Base-by-base conservation (phyloP, 768 basidiomycete species). In the Lepiota brunneoincarnata region DNA sequence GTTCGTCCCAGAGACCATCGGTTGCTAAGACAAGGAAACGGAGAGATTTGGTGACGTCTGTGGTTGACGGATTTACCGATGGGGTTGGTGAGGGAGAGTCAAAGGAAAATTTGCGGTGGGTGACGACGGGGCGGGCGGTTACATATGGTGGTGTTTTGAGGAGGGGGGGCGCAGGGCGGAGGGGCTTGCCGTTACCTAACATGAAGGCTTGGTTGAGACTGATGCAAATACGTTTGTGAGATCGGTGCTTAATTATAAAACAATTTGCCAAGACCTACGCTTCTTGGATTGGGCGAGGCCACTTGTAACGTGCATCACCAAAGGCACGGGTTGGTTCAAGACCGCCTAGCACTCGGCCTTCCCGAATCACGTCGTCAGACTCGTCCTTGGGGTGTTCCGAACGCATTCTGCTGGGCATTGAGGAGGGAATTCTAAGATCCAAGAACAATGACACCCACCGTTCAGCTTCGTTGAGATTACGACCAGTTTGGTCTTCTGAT, bases 101-200 rank as follows among this genome's bases (percentile, higher is more conserved):
- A 31, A 54, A 54, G 14, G 45, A 47, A 26, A 91, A 73, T 60
- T 86, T 84, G 56, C 82, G 82, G 61, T 93, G 87, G 2, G 86
- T 89, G 24, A 94, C 83, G 34, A 91, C 91, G 2, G 93, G 93
- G 6, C 76, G 75, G 14, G 93, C 84, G 28, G 80, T 94, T 20
- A 96, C 93, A 68, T 96, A 97, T n/a, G 93, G 93, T 2, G 93
- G 93, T 3, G 94, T 92, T 68, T 87, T 89, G 69, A 90, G 81
- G 18, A 77, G 69, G 12, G 79, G 50, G 12, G 86, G 88, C 2
- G 85, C 71, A 6, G 78, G 69, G 18, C 89, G 82, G 66, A 89
- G 71, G 1, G 80, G 71, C 54, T 73, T 73, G 40, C 78, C 77
- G 63, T 79, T 87, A 49, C 85, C 86, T 49, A 76, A 72, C 63